These are phyloP conservation scores for Geotrichum bryndzae DNA, from an alignment of 1,139 yeast genomes.

Conservation along the genomic window DNA sequence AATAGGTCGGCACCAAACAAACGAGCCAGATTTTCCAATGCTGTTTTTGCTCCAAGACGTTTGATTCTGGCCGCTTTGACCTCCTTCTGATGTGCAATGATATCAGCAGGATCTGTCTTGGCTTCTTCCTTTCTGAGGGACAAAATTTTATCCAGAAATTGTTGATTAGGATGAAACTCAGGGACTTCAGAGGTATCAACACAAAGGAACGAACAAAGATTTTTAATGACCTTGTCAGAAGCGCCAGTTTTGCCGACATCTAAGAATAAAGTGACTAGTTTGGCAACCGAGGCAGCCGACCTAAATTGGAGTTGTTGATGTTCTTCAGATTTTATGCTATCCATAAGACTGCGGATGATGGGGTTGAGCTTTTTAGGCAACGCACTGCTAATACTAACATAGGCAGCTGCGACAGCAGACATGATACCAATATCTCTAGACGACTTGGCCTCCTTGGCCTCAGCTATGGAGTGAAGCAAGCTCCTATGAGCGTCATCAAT, in stretches of 20 bases:
- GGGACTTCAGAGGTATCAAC: conserved; percentile 97
- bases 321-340: conserved; percentile 76
- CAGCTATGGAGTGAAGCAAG: conserved; percentile 59
- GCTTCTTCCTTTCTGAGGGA: conserved; percentile 80
- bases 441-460: conserved; percentile 52
- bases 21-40: conserved; percentile 49
- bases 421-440: conserved; percentile 59
- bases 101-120: conserved; percentile 60
- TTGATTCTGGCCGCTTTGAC: conserved; percentile 72
- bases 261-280: conserved; percentile 54
- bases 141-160: conserved; percentile 52
- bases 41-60: conserved; percentile 72
- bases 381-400: conserved; percentile 42
- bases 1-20: conserved; percentile 54
- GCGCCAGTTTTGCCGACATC: conserved; percentile 58
- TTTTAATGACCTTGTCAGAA: conserved; percentile 82
- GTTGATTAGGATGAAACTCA: conserved; percentile 68
- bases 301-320: conserved; percentile 59
- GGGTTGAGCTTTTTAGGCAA: conserved; percentile 86
- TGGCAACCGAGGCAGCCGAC: conserved; percentile 64
- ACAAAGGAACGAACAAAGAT: conserved; percentile 86
- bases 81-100: conserved; percentile 56
- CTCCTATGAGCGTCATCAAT: conserved; percentile 75
- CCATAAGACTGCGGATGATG: conserved; percentile 86
- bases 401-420: conserved; percentile 70